Evolutionary conservation across 2,329 filamentous ascomycete species (phyloP).

Genomic region (Metarhizium guizhouense): DNA sequence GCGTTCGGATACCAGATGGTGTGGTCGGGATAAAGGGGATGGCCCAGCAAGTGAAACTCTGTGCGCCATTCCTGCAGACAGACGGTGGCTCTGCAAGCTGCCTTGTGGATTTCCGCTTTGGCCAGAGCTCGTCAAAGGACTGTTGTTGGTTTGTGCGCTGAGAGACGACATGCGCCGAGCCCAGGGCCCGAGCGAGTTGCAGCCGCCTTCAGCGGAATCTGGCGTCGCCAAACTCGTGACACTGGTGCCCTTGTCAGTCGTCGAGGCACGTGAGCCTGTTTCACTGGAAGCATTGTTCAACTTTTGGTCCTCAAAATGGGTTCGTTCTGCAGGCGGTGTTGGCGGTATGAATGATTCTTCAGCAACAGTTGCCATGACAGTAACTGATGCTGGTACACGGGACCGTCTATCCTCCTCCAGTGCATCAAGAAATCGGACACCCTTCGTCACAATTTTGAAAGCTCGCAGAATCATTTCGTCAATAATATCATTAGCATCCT

Average conservation of each 20-base stretch:
- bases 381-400: conserved; percentile 43
- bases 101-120: conserved; percentile 28
- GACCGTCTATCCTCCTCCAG: conserved; percentile 56
- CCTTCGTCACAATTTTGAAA: conserved; percentile 88
- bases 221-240: conserved; percentile 23
- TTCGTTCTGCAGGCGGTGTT: conserved; percentile 53
- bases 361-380: conserved; percentile 50
- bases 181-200: conserved; percentile 24
- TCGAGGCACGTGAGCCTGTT: conserved; percentile 30
- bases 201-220: conserved; percentile 27
- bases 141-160: conserved; percentile 22
- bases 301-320: conserved; percentile 34
- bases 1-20: conserved; percentile 74
- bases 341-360: conserved; percentile 52
- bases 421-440: conserved; percentile 81
- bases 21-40: conserved; percentile 51
- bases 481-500: conserved; percentile 65
- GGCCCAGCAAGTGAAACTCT: conserved; percentile 68
- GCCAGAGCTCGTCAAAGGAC: conserved; percentile 16
- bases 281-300: conserved; percentile 20
- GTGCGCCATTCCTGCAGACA: conserved; percentile 54
- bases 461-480: conserved; percentile 92
- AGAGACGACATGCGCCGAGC: conserved; percentile 40
- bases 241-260: conserved; percentile 16
- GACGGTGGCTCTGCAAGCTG: conserved; percentile 31